Evolutionary conservation across 345 rosid species (phyloP).

Genomic region (Pseudoturritis turrita): DNA sequence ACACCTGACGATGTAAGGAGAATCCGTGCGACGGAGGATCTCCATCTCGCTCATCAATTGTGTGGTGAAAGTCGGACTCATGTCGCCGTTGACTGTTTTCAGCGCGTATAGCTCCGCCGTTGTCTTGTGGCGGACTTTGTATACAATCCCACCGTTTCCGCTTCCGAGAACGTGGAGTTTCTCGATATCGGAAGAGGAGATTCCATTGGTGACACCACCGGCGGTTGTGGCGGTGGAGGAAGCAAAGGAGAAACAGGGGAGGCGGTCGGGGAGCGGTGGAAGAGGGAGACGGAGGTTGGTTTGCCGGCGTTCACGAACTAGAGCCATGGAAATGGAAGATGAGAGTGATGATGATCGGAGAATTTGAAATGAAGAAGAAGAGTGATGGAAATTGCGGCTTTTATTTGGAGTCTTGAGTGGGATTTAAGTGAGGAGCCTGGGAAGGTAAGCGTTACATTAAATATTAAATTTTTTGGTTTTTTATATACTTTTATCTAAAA

Average conservation of each 20-base stretch:
- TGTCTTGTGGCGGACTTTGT: conserved; percentile 52
- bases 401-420: neutral
- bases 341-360: neutral
- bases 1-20: conserved; percentile 52
- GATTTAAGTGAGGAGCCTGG: neutral
- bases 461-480: neutral
- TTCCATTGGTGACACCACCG: neutral
- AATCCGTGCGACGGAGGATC: conserved; percentile 67
- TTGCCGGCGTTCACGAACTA: conserved; percentile 9
- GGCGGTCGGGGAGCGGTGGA: conserved; percentile 45
- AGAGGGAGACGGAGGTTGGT: conserved; percentile 27
- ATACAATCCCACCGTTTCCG: conserved; percentile 77
- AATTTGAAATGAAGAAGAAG: neutral
- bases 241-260: conserved; percentile 45
- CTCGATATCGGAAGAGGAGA: conserved; percentile 45
- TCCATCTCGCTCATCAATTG: conserved; percentile 58
- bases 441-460: neutral
- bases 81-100: conserved; percentile 49
- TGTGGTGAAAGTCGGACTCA: conserved; percentile 44
- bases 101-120: conserved; percentile 56
- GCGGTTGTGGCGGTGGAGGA: neutral
- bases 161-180: conserved; percentile 56
- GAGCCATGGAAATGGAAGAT: neutral
- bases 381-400: neutral
- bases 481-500: neutral